These are phyloP conservation scores for Cystobasidiopsis lactophilus DNA, from an alignment of 768 basidiomycete genomes.

Conservation along the genomic window DNA sequence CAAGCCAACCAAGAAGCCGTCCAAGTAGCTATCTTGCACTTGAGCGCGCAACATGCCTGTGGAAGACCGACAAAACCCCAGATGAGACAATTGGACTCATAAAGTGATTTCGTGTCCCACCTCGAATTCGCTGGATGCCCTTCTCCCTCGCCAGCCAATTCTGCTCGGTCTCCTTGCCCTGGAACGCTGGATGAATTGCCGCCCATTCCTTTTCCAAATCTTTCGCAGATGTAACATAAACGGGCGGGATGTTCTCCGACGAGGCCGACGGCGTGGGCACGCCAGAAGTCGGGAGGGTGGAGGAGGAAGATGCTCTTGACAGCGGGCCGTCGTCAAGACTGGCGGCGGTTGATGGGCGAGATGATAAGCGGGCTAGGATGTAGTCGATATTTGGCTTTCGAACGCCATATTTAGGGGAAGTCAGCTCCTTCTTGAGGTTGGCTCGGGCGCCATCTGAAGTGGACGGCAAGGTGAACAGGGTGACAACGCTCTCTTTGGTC, in stretches of 20 bases:
- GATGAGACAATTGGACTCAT: not conserved
- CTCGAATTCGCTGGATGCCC: conserved; percentile 4
- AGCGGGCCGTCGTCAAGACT: not conserved
- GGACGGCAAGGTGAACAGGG: conserved; percentile 43
- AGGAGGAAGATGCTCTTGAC: not conserved
- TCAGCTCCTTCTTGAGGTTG: conserved; percentile 78
- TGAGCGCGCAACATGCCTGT: conserved; percentile 42
- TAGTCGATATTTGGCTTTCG: conserved; percentile 38
- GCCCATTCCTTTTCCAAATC: conserved; percentile 74
- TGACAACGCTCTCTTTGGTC: conserved; percentile 54
- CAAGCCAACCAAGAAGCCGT: conserved; percentile 49
- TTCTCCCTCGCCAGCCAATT: conserved; percentile 71
- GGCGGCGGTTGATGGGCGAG: not conserved
- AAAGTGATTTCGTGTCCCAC: too few relatives aligned
- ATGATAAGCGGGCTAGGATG: not conserved
- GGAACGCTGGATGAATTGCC: conserved; percentile 50
- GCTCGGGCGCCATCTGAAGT: conserved; percentile 70
- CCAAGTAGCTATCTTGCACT: conserved; percentile 47
- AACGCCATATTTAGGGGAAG: too few relatives aligned
- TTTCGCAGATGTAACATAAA: conserved; percentile 48
- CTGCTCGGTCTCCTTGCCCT: conserved; percentile 94
- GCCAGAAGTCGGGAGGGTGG: not conserved
- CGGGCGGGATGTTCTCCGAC: not conserved
- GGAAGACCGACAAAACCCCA: not conserved
- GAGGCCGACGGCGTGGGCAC: not conserved